Conservation (phyloP, 1,284 basidiomycete species). For the Cutaneotrichosporon mucoides region DNA sequence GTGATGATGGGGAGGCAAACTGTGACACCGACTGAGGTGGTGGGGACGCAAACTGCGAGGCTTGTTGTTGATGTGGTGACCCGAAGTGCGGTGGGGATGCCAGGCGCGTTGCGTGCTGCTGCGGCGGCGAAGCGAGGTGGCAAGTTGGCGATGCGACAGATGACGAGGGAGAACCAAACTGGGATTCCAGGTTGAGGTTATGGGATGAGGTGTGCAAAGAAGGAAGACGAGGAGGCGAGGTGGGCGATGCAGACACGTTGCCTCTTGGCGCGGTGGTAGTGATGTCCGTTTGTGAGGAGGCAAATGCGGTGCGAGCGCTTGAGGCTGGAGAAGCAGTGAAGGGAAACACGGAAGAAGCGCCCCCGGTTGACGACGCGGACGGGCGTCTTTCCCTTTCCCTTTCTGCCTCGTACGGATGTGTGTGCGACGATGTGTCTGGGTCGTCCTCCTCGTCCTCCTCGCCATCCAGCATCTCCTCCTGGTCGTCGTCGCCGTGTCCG, state of each 20-base stretch:
- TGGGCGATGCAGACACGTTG: background rate
- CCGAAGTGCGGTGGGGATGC: background rate
- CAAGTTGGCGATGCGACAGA: background rate
- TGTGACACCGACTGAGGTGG: background rate
- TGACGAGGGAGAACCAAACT: background rate
- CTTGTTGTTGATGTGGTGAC: background rate
- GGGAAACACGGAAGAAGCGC: conserved; percentile 27
- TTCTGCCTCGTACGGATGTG: no score
- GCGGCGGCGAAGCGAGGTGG: background rate
- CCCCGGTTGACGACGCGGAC: conserved; percentile 4
- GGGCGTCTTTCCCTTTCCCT: conserved; percentile 4
- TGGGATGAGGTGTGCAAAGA: background rate
- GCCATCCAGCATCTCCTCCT: conserved; percentile 31
- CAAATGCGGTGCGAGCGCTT: conserved; percentile 3
- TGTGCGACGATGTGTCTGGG: background rate
- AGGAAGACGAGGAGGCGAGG: background rate
- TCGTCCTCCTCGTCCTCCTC: conserved; percentile 7
- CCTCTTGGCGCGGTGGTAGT: background rate
- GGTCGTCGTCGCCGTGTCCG: conserved; percentile 28
- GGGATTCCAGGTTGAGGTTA: background rate
- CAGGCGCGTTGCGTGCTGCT: background rate
- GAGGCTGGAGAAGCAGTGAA: conserved; percentile 29
- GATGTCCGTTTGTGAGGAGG: background rate
- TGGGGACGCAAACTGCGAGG: background rate
- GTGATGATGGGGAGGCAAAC: background rate